phyloP scores from a whole-genome alignment of 495 filamentous ascomycete species.

The Xylaria palmicola region DNA sequence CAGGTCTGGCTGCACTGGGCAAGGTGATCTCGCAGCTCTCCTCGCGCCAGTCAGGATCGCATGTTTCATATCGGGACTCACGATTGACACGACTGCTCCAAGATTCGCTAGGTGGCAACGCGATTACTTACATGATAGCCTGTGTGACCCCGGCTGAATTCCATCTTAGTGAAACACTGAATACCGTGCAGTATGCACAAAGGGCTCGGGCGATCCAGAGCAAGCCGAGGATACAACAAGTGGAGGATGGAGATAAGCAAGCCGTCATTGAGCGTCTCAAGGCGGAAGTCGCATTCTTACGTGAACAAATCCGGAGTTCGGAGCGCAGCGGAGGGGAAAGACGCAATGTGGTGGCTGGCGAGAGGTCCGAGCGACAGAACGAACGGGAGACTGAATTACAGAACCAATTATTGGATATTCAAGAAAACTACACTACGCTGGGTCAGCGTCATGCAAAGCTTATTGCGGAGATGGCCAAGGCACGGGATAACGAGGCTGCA shows the following conservation, averaged over 20 bases:
- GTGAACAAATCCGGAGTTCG: slow-evolving; percentile 81
- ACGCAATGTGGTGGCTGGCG: slow-evolving; percentile 57
- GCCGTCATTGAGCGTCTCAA: slow-evolving; percentile 91
- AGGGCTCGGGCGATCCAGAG: slow-evolving; percentile 95
- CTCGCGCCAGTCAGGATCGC: slow-evolving; percentile 79
- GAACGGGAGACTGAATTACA: slow-evolving; percentile 88
- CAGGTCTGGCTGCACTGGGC: slow-evolving; percentile 88
- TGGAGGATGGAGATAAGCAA: slow-evolving; percentile 93
- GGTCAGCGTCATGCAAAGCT: slow-evolving; percentile 90
- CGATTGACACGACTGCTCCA: slow-evolving; percentile 93
- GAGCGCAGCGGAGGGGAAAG: slow-evolving; percentile 61
- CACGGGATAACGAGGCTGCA: slow-evolving; percentile 63
- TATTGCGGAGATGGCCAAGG: slow-evolving; percentile 89
- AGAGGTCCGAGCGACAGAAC: slow-evolving; percentile 77
- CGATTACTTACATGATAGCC: slow-evolving; percentile 99
- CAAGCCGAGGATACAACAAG: slow-evolving; percentile 93
- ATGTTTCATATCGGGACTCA: slow-evolving; percentile 98
- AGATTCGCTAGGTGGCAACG: slow-evolving; percentile 97
- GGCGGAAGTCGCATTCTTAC: slow-evolving; percentile 89
- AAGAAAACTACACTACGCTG: slow-evolving; percentile 91
- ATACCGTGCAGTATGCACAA: slow-evolving; percentile 97
- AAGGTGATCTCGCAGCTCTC: slow-evolving; percentile 99
- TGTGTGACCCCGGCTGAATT: slow-evolving; percentile 97
- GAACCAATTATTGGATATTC: slow-evolving; percentile 86
- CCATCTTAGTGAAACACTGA: slow-evolving; percentile 95